Evolutionary conservation across 2,329 filamentous ascomycete genomes (phyloP).

Genomic region (Xylariaceae sp.): DNA sequence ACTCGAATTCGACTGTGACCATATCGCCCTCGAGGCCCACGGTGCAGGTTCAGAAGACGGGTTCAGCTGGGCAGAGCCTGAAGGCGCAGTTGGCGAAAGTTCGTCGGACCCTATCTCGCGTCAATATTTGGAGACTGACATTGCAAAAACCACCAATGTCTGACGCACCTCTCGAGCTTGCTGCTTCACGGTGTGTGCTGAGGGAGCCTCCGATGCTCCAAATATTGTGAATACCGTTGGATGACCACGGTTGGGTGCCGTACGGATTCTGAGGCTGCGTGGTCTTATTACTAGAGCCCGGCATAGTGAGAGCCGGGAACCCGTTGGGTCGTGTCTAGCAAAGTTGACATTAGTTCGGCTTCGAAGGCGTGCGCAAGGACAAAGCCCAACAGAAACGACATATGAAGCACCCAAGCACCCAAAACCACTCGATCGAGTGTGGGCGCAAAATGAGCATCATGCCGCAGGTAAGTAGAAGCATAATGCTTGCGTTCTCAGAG

Average conservation of each 20-base stretch:
- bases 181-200: constrained; percentile 43
- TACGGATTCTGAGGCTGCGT: constrained; percentile 34
- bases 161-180: constrained; percentile 48
- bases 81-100: constrained; percentile 50
- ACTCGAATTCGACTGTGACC: constrained; percentile 48
- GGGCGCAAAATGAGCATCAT: too few relatives aligned
- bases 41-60: constrained; percentile 66
- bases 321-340: constrained; percentile 26
- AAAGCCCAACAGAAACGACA: neutral
- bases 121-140: constrained; percentile 15
- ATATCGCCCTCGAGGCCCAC: constrained; percentile 56
- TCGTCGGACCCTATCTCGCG: constrained; percentile 36
- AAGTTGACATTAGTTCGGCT: too few relatives aligned
- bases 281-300: constrained; percentile 31
- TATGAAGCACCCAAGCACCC: neutral
- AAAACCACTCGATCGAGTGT: too few relatives aligned
- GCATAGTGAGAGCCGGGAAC: constrained; percentile 38
- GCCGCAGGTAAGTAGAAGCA: neutral
- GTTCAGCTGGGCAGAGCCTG: constrained; percentile 67
- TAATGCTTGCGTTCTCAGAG: neutral
- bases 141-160: neutral
- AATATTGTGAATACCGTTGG: constrained; percentile 35
- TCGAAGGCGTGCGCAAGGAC: neutral
- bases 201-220: constrained; percentile 51
- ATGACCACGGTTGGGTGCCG: constrained; percentile 31